phyloP scores from a whole-genome alignment of 2,329 filamentous ascomycete genomes.

The Cadophora sp. region DNA sequence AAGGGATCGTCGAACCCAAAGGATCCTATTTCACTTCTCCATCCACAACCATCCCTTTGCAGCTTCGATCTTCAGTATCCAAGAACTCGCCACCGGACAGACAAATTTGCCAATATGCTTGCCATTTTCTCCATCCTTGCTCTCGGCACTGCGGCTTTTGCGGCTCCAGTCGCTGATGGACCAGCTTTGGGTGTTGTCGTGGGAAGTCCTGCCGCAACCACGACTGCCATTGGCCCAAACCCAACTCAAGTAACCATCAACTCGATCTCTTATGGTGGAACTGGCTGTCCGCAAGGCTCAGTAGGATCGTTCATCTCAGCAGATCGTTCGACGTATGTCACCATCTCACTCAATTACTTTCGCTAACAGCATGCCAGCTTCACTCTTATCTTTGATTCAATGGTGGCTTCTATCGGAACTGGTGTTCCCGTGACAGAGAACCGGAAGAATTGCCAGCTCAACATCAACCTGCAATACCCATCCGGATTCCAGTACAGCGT shows the following conservation, averaged over 20 bases:
- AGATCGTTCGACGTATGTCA: slow-evolving; percentile 50
- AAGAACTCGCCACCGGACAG: not conserved
- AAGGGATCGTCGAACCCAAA: slow-evolving; percentile 17
- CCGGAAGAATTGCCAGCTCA: slow-evolving; percentile 61
- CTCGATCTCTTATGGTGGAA: slow-evolving; percentile 53
- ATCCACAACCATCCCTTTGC: slow-evolving; percentile 22
- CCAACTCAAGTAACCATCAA: slow-evolving; percentile 49
- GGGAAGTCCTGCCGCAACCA: slow-evolving; percentile 20
- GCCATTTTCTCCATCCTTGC: slow-evolving; percentile 30
- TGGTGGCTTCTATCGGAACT: slow-evolving; percentile 56
- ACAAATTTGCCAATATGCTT: slow-evolving; percentile 29
- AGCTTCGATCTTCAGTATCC: slow-evolving; percentile 13
- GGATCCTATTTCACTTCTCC: slow-evolving; percentile 19
- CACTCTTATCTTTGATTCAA: slow-evolving; percentile 59
- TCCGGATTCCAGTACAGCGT: slow-evolving; percentile 59
- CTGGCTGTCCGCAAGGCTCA: slow-evolving; percentile 53
- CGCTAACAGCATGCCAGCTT: slow-evolving; percentile 40
- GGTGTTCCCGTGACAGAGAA: slow-evolving; percentile 50
- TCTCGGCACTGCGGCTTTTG: slow-evolving; percentile 34
- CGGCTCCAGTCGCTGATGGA: slow-evolving; percentile 30
- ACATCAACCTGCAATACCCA: slow-evolving; percentile 57
- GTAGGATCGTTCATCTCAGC: slow-evolving; percentile 51
- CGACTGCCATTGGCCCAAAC: slow-evolving; percentile 39
- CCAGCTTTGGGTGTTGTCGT: slow-evolving; percentile 33
- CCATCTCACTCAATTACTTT: slow-evolving; percentile 23